Base-by-base conservation (phyloP, 148 eudicot genomes). In the Dianthus caryophyllus region DNA sequence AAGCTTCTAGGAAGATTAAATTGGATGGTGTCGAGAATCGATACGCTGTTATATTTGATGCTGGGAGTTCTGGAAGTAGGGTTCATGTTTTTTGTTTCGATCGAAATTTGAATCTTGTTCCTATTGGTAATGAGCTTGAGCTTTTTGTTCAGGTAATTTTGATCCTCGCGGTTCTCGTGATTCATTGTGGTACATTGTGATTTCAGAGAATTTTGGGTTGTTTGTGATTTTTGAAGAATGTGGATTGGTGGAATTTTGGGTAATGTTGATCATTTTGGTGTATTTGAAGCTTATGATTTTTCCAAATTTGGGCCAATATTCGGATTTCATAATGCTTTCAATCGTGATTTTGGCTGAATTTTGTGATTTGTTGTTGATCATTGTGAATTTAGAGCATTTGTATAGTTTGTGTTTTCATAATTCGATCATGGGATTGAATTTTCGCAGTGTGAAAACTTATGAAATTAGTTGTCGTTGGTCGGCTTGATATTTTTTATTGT, bases 41-140 rank as follows among this genome's bases (percentile, higher is more conserved):
- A 0, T 94, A 83, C 53, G 99, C 97, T 8, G 99, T 94, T 43
- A 82, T 94, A 22, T 94, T 94, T 68, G 97, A 94, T 73, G 99
- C 97, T 9, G 99, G 99, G 4, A 94, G 99, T 62, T 84, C 90
- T 8, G 99, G 99, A 17, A 94, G 97, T 68, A 73, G 99, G 49
- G 99, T 94, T n/a, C 99, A 94, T 73, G 99, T 94, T 13, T 94
- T 90, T 71, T 85, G 96, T 72, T 94, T 94, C 46, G 90, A 94
- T 64, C 17, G 73, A 55, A 76, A 86, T 67, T 75, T 94, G 71
- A 86, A 94, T 85, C 99, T 94, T 61, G 89, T 94, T 18, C 96
- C 84, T 39, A 88, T 85, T 72, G 89, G 84, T 15, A 55, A 72
- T 50, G 85, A 79, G 39, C 83, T 84, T 9, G 85, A 81, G 78